Evolutionary conservation across 805 yeast genomes (phyloP).

Genomic region (Candida nemodendra): DNA sequence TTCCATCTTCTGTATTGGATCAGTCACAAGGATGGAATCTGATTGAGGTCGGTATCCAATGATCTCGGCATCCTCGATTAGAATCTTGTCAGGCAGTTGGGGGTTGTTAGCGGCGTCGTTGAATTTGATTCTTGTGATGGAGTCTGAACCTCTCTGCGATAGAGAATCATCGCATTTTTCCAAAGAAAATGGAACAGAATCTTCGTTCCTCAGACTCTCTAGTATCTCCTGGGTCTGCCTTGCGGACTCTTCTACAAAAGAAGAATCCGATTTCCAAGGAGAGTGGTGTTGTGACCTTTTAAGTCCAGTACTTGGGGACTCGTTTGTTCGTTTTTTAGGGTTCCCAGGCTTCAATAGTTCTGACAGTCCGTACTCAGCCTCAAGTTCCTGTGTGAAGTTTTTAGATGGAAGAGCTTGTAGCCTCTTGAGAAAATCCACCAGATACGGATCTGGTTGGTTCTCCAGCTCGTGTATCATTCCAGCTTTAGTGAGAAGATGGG

Average conservation of each 20-base stretch:
- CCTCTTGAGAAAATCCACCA: slow-evolving; percentile 18
- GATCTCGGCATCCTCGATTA: slow-evolving; percentile 5
- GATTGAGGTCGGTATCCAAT: slow-evolving; percentile 12
- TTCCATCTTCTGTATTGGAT: background rate
- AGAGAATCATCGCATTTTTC: too few species aligned
- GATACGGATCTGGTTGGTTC: slow-evolving; percentile 9
- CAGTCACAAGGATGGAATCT: slow-evolving; percentile 5
- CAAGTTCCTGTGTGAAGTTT: slow-evolving; percentile 14
- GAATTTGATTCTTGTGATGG: too few species aligned
- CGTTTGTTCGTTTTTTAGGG: background rate
- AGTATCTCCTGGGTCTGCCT: too few species aligned
- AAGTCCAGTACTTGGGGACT: too few species aligned
- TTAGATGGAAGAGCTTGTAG: slow-evolving; percentile 13
- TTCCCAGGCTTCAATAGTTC: background rate
- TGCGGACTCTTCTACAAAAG: too few species aligned
- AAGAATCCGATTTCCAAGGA: too few species aligned
- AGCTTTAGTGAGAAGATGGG: slow-evolving; percentile 9
- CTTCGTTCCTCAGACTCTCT: too few species aligned
- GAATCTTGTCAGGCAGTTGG: too few species aligned
- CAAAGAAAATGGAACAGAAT: too few species aligned
- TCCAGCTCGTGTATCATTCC: slow-evolving; percentile 11
- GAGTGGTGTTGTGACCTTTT: too few species aligned
- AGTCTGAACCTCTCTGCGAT: too few species aligned
- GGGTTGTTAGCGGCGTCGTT: too few species aligned
- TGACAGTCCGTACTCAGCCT: slow-evolving; percentile 6